Evolutionary conservation across 2,329 filamentous ascomycete species (phyloP).

Genomic region (Sordariomycetes sp.): DNA sequence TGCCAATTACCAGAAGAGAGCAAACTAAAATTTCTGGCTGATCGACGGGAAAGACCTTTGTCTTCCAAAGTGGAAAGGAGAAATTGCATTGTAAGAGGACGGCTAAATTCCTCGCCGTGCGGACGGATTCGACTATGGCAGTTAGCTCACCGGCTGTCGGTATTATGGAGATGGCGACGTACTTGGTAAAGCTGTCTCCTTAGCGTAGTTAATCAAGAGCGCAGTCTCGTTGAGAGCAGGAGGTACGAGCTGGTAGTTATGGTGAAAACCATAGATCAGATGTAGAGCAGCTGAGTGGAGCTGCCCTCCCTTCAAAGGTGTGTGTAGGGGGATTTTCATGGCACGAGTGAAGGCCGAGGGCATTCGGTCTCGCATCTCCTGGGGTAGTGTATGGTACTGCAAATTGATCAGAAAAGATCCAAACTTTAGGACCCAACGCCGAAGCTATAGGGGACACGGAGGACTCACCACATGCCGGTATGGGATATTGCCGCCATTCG

Average conservation of each 20-base stretch:
- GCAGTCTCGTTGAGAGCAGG: constrained; percentile 64
- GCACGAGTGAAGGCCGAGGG: constrained; percentile 50
- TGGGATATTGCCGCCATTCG: constrained; percentile 55
- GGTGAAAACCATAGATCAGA: constrained; percentile 52
- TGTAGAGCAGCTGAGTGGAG: constrained; percentile 58
- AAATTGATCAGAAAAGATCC: no score
- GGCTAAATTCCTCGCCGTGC: constrained; percentile 33
- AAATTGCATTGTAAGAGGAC: constrained; percentile 39
- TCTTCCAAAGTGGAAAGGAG: constrained; percentile 38
- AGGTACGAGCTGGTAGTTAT: constrained; percentile 61
- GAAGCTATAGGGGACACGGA: no score
- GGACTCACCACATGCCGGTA: constrained; percentile 57
- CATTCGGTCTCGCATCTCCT: constrained; percentile 56
- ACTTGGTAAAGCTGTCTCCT: constrained; percentile 52
- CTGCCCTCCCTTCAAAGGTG: constrained; percentile 37
- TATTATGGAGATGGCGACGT: background rate
- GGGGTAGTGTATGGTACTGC: constrained; percentile 48
- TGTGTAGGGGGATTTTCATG: constrained; percentile 40
- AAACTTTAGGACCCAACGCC: no score
- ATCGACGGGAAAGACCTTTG: constrained; percentile 38
- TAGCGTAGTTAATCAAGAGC: constrained; percentile 60
- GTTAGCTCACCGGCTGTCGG: constrained; percentile 16
- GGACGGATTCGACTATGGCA: constrained; percentile 43
- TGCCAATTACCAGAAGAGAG: constrained; percentile 61
- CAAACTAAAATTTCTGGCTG: constrained; percentile 71